Conservation (phyloP, 345 rosid species). For the Eucalyptus albens region DNA sequence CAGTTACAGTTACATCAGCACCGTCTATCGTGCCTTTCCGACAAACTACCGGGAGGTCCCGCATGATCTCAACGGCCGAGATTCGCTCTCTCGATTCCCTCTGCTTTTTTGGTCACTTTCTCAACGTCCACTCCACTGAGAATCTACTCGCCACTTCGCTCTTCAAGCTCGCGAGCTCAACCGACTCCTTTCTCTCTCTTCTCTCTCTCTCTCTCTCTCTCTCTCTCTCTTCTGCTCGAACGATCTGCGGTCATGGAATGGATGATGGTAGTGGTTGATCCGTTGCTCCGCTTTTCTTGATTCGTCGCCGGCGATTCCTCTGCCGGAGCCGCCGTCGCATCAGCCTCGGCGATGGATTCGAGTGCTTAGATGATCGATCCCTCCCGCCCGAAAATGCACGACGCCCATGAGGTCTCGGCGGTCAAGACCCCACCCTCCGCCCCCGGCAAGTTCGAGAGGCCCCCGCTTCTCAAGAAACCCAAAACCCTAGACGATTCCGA, state of each 20-base stretch:
- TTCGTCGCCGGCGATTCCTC: neutral
- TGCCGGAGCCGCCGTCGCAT: neutral
- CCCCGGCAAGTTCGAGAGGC: constrained; percentile 24
- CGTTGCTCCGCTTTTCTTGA: neutral
- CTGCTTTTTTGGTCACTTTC: neutral
- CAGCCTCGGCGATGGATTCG: neutral
- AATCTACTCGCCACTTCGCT: neutral
- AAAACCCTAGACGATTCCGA: constrained; percentile 5
- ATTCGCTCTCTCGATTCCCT: neutral
- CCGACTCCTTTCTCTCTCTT: neutral
- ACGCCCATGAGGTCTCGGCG: neutral
- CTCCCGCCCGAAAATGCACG: neutral
- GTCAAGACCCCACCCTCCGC: neutral
- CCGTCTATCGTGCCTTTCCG: neutral
- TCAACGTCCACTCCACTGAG: neutral
- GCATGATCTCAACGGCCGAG: neutral
- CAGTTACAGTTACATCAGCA: neutral
- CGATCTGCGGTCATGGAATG: neutral
- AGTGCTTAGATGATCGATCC: neutral
- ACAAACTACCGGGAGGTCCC: neutral
- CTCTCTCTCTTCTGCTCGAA: neutral
- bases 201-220: too few species aligned
- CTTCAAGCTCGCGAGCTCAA: neutral
- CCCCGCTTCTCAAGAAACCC: constrained; percentile 42
- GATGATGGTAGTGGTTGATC: neutral